Percentiles rank a stretch among this genome's conserved stretches.
phyloP scores from a whole-genome alignment of 805 yeast species.

The Nakazawaea peltata region DNA sequence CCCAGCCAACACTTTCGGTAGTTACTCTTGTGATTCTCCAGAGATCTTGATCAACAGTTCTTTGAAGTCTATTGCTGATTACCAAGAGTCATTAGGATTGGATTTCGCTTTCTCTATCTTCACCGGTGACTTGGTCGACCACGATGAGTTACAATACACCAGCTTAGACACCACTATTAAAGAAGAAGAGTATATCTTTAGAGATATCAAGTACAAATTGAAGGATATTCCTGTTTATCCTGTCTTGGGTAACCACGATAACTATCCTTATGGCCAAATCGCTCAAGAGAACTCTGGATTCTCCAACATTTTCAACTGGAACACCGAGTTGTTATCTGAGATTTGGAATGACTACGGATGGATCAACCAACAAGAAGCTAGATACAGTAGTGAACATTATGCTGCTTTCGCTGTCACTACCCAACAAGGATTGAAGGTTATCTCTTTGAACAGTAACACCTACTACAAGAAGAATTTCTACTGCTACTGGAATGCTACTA shows the following conservation, averaged over 20 bases:
- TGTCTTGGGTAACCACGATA: constrained; percentile 65
- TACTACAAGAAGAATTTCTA: constrained; percentile 61
- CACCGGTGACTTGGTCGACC: constrained; percentile 73
- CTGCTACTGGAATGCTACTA: constrained; percentile 40
- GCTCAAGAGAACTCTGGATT: constrained; percentile 45
- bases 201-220: constrained; percentile 42
- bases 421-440: constrained; percentile 46
- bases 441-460: constrained; percentile 58
- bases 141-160: constrained; percentile 42
- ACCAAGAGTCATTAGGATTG: constrained; percentile 22
- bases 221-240: constrained; percentile 50
- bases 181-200: constrained; percentile 45
- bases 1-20: constrained; percentile 58
- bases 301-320: constrained; percentile 32
- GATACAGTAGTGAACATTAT: constrained; percentile 39
- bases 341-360: constrained; percentile 40
- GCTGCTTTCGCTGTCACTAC: constrained; percentile 55
- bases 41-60: constrained; percentile 52
- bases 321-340: constrained; percentile 38
- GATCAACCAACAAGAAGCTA: constrained; percentile 27
- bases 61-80: constrained; percentile 32
- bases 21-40: constrained; percentile 61
- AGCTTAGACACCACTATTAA: constrained; percentile 37
- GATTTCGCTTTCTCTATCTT: constrained; percentile 54
- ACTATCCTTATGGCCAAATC: constrained; percentile 64